These are phyloP conservation scores for Fraxinus baroniana DNA, from an alignment of 305 asterid genomes.

Conservation along the genomic window DNA sequence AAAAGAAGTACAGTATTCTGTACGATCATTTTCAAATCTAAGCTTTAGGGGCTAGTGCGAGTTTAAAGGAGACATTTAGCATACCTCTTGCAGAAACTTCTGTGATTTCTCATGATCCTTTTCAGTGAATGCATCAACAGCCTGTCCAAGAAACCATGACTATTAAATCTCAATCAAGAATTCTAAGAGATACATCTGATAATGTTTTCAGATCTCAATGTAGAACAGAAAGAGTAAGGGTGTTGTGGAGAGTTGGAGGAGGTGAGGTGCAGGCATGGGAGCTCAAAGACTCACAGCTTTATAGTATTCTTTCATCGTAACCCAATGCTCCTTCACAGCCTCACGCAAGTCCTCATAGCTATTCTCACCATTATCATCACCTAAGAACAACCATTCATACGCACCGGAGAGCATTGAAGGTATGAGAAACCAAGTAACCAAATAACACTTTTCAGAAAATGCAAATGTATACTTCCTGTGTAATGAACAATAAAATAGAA, in stretches of 20 bases:
- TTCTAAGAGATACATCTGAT: not conserved
- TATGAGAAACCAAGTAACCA: slow-evolving; percentile 23
- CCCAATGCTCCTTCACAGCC: slow-evolving; percentile 59
- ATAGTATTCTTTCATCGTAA: slow-evolving; percentile 64
- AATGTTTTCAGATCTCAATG: not conserved
- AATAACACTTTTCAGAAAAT: slow-evolving; percentile 20
- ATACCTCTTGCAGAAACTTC: slow-evolving; percentile 58
- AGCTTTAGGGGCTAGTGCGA: not conserved
- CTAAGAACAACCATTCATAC: slow-evolving; percentile 34
- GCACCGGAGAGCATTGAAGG: slow-evolving; percentile 21
- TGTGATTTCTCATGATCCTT: slow-evolving; percentile 43
- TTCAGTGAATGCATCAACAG: slow-evolving; percentile 50
- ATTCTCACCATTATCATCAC: slow-evolving; percentile 42
- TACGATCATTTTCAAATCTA: not conserved
- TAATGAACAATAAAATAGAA: slow-evolving; percentile 7
- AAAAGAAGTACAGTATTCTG: not conserved
- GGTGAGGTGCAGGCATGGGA: not conserved
- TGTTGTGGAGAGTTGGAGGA: not conserved
- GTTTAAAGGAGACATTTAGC: slow-evolving; percentile 20
- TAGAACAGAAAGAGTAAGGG: not conserved
- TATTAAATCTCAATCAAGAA: slow-evolving; percentile 15
- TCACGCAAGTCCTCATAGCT: slow-evolving; percentile 55
- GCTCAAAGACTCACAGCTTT: slow-evolving; percentile 52
- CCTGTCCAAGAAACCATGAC: slow-evolving; percentile 42
- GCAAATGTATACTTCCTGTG: slow-evolving; percentile 18